Evolutionary conservation across 192 early-diverging fungal genomes (phyloP).

Genomic region (Radiomyces spectabilis): DNA sequence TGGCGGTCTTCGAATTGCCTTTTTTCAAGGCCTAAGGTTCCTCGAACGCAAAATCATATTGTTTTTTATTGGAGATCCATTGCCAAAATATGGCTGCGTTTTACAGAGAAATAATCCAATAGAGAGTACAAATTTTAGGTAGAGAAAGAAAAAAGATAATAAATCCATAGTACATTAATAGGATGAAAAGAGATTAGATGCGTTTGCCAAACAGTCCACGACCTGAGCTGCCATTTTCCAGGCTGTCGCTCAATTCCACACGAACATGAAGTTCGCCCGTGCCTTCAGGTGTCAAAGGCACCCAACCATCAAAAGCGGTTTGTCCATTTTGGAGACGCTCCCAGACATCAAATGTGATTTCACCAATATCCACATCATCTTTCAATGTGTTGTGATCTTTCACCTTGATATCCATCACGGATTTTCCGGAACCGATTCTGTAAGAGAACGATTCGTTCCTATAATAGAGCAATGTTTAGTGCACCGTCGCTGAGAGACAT

Average conservation of each 20-base stretch:
- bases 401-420: conserved; percentile 48
- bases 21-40: too few species aligned
- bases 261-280: conserved; percentile 31
- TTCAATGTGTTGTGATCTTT: conserved; percentile 67
- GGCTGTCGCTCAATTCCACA: conserved; percentile 9
- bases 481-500: neutral
- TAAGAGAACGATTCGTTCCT: conserved; percentile 26
- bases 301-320: conserved; percentile 28
- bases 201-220: conserved; percentile 7
- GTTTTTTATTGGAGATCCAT: too few species aligned
- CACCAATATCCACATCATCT: conserved; percentile 57
- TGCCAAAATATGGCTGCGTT: too few species aligned
- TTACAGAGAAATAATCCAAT: too few species aligned
- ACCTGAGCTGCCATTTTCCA: neutral
- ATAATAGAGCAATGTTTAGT: too few species aligned
- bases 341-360: conserved; percentile 48
- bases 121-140: neutral
- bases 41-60: too few species aligned
- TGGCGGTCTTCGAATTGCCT: too few species aligned
- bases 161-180: neutral
- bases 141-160: neutral
- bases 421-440: conserved; percentile 18
- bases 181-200: neutral
- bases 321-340: conserved; percentile 29
- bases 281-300: conserved; percentile 20